phyloP scores from a whole-genome alignment of 2,329 filamentous ascomycete genomes.

The Epichloe hybrida region DNA sequence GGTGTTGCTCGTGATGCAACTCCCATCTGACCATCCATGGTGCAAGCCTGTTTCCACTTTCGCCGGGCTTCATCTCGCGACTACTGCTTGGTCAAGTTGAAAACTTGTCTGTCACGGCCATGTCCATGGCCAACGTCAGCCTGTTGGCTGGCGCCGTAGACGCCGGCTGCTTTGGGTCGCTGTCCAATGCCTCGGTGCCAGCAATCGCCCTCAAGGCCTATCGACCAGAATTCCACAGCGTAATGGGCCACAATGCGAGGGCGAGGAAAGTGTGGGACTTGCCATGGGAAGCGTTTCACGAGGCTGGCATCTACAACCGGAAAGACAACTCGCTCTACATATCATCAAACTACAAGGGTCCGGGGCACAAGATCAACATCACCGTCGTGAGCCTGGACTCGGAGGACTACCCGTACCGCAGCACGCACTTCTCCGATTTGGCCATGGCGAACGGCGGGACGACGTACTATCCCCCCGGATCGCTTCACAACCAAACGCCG shows the following conservation, averaged over 20 bases:
- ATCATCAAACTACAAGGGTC: conserved; percentile 20
- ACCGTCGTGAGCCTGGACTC: conserved; percentile 10
- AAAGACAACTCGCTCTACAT: conserved; percentile 8
- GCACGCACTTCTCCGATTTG: conserved; percentile 10
- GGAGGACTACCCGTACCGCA: conserved; percentile 9
- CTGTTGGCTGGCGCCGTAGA: conserved; percentile 2
- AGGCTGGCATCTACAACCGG: conserved; percentile 33
- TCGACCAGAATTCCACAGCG: conserved; percentile 33
- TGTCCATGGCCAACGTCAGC: background rate
- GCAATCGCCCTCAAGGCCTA: conserved; percentile 22
- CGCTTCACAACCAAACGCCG: conserved; percentile 6
- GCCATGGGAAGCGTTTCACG: conserved; percentile 41
- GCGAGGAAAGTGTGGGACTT: conserved; percentile 8
- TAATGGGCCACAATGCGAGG: conserved; percentile 28
- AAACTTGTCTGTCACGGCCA: background rate
- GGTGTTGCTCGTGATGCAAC: background rate
- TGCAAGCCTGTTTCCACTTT: background rate
- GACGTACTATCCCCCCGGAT: conserved; percentile 10
- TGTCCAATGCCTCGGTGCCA: background rate
- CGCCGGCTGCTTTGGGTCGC: conserved; percentile 2
- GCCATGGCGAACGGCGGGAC: conserved; percentile 12
- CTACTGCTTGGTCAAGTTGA: background rate
- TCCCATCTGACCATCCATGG: background rate
- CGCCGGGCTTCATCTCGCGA: background rate
- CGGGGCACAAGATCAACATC: conserved; percentile 23